A percentile compares a stretch with the other conserved stretches of the same genome.
Evolutionary conservation across 768 basidiomycete genomes (phyloP).

Genomic region (Mrakia frigida): DNA sequence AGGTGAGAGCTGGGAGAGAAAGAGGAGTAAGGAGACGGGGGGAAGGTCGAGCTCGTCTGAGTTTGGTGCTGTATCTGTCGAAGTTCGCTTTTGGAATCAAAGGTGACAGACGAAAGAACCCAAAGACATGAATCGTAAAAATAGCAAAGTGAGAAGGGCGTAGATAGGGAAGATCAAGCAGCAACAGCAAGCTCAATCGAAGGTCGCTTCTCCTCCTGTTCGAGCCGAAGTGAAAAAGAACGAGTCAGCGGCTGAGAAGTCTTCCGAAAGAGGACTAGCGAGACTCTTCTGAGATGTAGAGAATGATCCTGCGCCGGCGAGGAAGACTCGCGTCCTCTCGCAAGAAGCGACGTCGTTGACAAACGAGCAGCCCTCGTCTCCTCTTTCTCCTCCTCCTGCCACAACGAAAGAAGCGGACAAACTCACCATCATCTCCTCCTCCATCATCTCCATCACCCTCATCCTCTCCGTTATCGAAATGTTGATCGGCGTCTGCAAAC

Average conservation of each 20-base stretch:
- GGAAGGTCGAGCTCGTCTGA: background rate
- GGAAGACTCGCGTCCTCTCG: background rate
- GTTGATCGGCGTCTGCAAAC: slow-evolving; percentile 27
- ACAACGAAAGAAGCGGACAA: background rate
- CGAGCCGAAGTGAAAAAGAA: background rate
- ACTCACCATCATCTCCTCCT: slow-evolving; percentile 27
- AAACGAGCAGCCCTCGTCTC: background rate
- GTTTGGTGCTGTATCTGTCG: too few relatives aligned
- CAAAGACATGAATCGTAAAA: background rate
- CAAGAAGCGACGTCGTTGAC: background rate
- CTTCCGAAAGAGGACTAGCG: too few relatives aligned
- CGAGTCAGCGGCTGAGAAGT: too few relatives aligned
- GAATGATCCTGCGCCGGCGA: too few relatives aligned
- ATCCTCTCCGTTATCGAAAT: slow-evolving; percentile 33
- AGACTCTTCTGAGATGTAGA: too few relatives aligned
- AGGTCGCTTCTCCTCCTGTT: slow-evolving; percentile 24
- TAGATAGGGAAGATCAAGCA: background rate
- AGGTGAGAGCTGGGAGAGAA: background rate
- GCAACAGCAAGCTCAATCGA: slow-evolving; percentile 9
- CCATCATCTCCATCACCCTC: slow-evolving; percentile 28
- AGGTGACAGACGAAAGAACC: background rate
- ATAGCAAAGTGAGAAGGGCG: background rate
- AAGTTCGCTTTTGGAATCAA: too few relatives aligned
- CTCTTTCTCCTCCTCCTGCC: background rate
- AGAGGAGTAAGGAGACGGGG: background rate